Evolutionary conservation across 805 yeast genomes (phyloP).

Genomic region (Teunomyces cretensis): DNA sequence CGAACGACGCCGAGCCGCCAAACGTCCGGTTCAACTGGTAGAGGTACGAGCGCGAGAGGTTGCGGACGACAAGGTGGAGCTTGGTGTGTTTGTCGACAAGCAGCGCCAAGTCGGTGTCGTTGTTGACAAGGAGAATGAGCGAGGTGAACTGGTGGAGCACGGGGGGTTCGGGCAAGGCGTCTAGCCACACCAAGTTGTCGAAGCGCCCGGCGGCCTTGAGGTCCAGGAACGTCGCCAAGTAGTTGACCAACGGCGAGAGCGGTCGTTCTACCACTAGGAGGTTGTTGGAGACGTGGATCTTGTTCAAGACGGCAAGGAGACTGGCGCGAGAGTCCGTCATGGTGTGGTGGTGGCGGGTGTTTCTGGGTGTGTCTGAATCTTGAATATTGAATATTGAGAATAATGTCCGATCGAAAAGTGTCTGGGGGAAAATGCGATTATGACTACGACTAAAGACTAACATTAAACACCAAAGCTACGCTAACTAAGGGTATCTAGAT

Average conservation of each 20-base stretch:
- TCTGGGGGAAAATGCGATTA: no score
- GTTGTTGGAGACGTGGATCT: slow-evolving; percentile 24
- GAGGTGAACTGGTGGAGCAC: slow-evolving; percentile 16
- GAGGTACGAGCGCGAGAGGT: slow-evolving; percentile 33
- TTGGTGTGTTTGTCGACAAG: slow-evolving; percentile 9
- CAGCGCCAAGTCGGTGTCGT: slow-evolving; percentile 15
- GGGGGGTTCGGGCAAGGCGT: slow-evolving; percentile 7
- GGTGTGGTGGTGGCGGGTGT: not conserved
- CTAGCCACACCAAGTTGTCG: slow-evolving; percentile 13
- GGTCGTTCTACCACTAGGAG: slow-evolving; percentile 42
- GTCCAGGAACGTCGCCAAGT: slow-evolving; percentile 53
- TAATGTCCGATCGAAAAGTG: no score
- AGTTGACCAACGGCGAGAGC: slow-evolving; percentile 51
- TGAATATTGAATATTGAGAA: not conserved
- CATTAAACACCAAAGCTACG: no score
- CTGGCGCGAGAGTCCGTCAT: slow-evolving; percentile 11
- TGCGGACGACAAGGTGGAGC: slow-evolving; percentile 33
- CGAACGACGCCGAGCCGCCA: not conserved
- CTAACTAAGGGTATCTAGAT: no score
- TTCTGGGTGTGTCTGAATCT: not conserved
- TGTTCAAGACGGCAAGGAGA: slow-evolving; percentile 20
- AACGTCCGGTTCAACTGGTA: slow-evolving; percentile 29
- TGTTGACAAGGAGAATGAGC: slow-evolving; percentile 16
- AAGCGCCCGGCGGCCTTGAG: slow-evolving; percentile 53
- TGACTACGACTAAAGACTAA: no score